A percentile compares a stretch with the other conserved stretches of the same genome.
phyloP scores from a whole-genome alignment of 1,139 yeast genomes.

The Scheffersomyces illinoinensis region DNA sequence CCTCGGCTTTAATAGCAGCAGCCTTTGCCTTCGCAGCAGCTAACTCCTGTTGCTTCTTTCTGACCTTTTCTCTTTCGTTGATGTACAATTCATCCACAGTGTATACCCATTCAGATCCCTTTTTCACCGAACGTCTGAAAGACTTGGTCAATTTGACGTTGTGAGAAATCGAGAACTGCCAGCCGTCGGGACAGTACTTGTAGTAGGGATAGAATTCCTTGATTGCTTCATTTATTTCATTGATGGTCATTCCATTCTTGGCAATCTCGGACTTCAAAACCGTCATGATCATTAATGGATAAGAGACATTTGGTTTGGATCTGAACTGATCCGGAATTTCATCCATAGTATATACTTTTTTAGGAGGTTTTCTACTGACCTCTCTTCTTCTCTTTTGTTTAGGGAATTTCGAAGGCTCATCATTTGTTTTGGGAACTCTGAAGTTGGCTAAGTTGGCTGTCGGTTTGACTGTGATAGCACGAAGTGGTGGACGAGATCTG shows the following conservation, averaged over 20 bases:
- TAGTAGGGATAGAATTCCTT: conserved; percentile 89
- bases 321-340: conserved; percentile 89
- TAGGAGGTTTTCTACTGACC: conserved; percentile 43
- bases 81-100: conserved; percentile 83
- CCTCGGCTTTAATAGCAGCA: conserved; percentile 55
- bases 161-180: conserved; percentile 95
- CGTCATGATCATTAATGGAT: conserved; percentile 75
- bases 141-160: conserved; percentile 83
- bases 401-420: conserved; percentile 39
- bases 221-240: conserved; percentile 84
- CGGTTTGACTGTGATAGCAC: conserved; percentile 28
- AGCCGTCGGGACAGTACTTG: conserved; percentile 91
- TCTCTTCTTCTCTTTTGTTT: conserved; percentile 47
- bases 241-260: conserved; percentile 70
- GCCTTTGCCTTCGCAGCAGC: conserved; percentile 60
- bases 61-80: conserved; percentile 74
- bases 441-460: conserved; percentile 27
- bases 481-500: conserved; percentile 18
- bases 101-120: conserved; percentile 92
- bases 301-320: conserved; percentile 77
- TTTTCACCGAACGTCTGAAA: conserved; percentile 71
- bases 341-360: conserved; percentile 61
- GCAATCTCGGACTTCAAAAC: conserved; percentile 58
- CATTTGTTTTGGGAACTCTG: conserved; percentile 36
- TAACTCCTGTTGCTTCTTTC: conserved; percentile 66